Base-by-base conservation (phyloP, 495 filamentous ascomycete genomes). In the Neurospora africana region DNA sequence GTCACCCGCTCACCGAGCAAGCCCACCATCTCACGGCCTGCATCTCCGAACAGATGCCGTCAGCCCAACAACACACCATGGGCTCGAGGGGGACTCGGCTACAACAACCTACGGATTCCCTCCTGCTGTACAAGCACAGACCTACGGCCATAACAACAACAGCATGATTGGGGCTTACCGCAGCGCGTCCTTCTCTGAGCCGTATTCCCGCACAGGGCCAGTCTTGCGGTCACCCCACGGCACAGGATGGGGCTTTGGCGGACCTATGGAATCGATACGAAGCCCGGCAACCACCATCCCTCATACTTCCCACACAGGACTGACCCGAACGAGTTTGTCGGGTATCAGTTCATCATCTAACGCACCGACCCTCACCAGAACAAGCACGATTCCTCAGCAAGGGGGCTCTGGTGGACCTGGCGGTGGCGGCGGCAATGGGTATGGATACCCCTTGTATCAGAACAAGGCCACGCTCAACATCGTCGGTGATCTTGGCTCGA, bases 401-500 rank as follows among this genome's bases (percentile, higher is more conserved):
- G 86, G n/a, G 74, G 81, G 33, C 78, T 85, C 38, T 76, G 81
- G 30, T 77, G 87, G 79, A 35, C 80, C 78, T 53, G 79, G 79
- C 2, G 76, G 78, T 30, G 79, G 78, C 36, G 80, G 81, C 27
- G 78, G 79, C 5, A 93, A 95, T 83, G 95, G 94, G 3, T 65
- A 65, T 77, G 91, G 92, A 0, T 96, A 96, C 75, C 85, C 89
- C 0, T 86, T 93, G 71, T 96, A 95, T 76, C 90, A 93, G n/a
- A 88, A 89, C 72, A 97, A 96, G 82, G 95, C 94, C 0, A 82
- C 91, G 10, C 84, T 99, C 35, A 91, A 93, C 74, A 89, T 99
- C 58, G 88, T 91, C 69, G 95, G 95, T 36, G 91, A 98, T 75
- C 83, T 99, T 71, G 87, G 91, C 33, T 77, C 83, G 19, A 98